phyloP scores from a whole-genome alignment of 2,329 filamentous ascomycete genomes.

The Alternaria gaisen region DNA sequence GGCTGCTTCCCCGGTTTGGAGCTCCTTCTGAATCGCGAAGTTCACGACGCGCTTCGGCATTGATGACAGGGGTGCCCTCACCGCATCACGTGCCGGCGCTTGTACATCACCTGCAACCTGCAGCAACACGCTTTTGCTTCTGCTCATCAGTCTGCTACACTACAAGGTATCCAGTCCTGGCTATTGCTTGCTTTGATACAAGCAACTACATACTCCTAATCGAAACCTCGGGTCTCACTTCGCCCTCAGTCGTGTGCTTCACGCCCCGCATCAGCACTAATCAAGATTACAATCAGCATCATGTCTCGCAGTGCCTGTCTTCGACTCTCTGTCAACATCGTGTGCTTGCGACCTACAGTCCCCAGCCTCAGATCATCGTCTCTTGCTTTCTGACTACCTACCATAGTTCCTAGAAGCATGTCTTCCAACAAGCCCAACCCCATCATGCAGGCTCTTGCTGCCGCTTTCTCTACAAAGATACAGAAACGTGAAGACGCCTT shows the following conservation, averaged over 20 bases:
- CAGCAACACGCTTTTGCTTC: background rate
- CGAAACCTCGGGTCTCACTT: background rate
- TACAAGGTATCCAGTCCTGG: background rate
- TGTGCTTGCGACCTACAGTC: background rate
- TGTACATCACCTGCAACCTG: background rate
- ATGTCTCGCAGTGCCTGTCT: background rate
- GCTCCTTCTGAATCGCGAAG: constrained; percentile 40
- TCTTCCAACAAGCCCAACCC: background rate
- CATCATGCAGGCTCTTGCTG: background rate
- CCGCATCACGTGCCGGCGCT: constrained; percentile 36
- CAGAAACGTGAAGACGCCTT: constrained; percentile 7
- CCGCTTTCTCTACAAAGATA: background rate
- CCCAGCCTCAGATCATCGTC: background rate
- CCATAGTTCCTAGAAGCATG: background rate
- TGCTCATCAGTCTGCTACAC: background rate
- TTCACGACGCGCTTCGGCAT: constrained; percentile 41
- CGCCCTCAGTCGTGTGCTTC: background rate
- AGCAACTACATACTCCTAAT: background rate
- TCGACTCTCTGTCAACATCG: too few relatives aligned
- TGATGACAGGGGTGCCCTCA: constrained; percentile 35
- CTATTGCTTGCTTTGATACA: background rate
- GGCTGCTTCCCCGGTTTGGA: constrained; percentile 34
- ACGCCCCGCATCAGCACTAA: background rate
- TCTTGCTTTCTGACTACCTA: background rate
- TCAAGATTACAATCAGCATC: background rate